Evolutionary conservation across 306 rosid species (phyloP).

Genomic region (Prunus campanulata): DNA sequence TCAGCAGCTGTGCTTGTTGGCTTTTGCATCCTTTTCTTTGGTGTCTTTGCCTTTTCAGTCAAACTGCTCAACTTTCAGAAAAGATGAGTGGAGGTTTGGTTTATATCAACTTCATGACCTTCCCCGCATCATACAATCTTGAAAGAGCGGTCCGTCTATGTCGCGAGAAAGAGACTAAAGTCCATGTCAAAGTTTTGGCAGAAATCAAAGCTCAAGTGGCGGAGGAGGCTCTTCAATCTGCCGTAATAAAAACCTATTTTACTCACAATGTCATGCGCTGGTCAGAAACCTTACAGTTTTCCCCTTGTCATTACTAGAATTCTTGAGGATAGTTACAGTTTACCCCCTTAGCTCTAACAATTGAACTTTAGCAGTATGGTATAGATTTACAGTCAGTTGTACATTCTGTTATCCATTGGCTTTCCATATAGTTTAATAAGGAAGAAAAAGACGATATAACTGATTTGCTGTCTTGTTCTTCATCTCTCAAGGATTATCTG

Average conservation of each 20-base stretch:
- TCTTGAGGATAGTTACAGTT: not conserved
- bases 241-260: not conserved
- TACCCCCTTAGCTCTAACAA: not conserved
- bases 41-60: slow-evolving; percentile 66
- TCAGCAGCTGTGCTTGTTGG: slow-evolving; percentile 56
- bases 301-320: not conserved
- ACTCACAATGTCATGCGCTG: not conserved
- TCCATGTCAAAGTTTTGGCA: not conserved
- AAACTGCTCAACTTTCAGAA: slow-evolving; percentile 74
- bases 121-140: not conserved
- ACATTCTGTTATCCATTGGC: not conserved
- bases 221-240: too few relatives aligned
- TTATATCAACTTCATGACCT: not conserved
- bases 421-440: too few relatives aligned
- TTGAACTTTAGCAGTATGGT: not conserved
- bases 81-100: slow-evolving; percentile 34
- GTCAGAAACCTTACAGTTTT: not conserved
- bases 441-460: too few relatives aligned
- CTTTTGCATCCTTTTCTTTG: slow-evolving; percentile 61
- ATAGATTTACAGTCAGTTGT: not conserved
- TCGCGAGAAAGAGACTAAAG: not conserved
- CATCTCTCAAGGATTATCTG: too few relatives aligned
- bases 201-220: not conserved
- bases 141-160: not conserved
- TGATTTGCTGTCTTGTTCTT: too few relatives aligned